Percentiles rank a stretch among this genome's conserved stretches.
Evolutionary conservation across 1,284 basidiomycete species (phyloP).

Genomic region (Ceratobasidium sp.): DNA sequence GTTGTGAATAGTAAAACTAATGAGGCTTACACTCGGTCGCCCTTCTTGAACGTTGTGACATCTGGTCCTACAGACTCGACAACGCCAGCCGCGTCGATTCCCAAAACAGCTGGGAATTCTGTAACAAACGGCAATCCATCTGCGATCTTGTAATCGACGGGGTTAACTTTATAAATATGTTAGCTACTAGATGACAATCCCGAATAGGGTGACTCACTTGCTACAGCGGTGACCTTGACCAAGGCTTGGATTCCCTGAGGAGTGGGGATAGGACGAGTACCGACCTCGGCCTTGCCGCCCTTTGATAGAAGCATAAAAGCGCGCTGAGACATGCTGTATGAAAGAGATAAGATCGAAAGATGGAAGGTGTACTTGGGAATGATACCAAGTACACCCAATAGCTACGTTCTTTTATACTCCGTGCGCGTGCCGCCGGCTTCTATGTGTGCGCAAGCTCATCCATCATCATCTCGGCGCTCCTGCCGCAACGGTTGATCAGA

Average conservation of each 20-base stretch:
- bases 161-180: conserved; percentile 22
- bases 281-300: conserved; percentile 25
- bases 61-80: conserved; percentile 21
- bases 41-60: conserved; percentile 18
- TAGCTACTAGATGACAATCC: not conserved
- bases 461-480: too few species aligned
- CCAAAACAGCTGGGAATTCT: conserved; percentile 29
- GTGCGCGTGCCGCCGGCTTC: too few species aligned
- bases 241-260: conserved; percentile 7
- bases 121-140: conserved; percentile 23
- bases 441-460: too few species aligned
- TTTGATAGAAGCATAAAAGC: conserved; percentile 3
- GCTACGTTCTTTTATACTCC: too few species aligned
- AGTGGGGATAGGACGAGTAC: not conserved
- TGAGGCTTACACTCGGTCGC: conserved; percentile 39
- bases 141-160: conserved; percentile 34
- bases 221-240: conserved; percentile 12
- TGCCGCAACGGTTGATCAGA: too few species aligned
- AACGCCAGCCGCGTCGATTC: conserved; percentile 31
- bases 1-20: not conserved
- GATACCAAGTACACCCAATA: too few species aligned
- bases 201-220: not conserved
- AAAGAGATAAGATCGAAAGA: too few species aligned
- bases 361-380: too few species aligned
- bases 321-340: conserved; percentile 38